Evolutionary conservation across 768 basidiomycete genomes (phyloP), one percentile per base, ranked within the genome.

Genomic region (Leccinum subgranulosum): DNA sequence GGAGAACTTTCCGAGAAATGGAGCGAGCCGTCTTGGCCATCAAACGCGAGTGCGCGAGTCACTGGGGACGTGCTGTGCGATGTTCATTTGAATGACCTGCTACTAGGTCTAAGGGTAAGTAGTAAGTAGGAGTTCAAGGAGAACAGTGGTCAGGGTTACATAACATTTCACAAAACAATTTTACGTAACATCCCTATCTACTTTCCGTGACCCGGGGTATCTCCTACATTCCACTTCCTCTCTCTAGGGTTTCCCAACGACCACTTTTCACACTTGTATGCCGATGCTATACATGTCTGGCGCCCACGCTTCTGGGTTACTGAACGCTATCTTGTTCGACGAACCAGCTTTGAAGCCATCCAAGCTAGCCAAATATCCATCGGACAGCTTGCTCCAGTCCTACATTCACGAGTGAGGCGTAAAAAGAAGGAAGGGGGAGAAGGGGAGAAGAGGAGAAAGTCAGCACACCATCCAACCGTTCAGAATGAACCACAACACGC

Each of bases 171-270:
- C 1, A 23, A 1, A 23, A 23, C 23, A 23, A 23, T 23, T 23
- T 23, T 23, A 23, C 23, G 23, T 23, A 23, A 23, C 23, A 23
- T 23, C 23, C 23, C 23, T 23, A 23, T 23, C 23, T 23, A 23
- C 23, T 23, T 23, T 23, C 23, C 23, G 23, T 23, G 23, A 23
- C 23, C 23, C 23, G 34, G 6, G 34, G 84, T 87, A 36, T 15
- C 34, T 36, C 34, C 34, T 36, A 36, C 7, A 33, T 12, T 33
- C 31, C 5, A 33, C 31, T 36, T 36, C 17, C 34, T 6, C 34
- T 36, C 34, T 3, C 23, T 23, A 23, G 23, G 7, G 15, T 36
- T 36, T 36, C 34, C 15, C 2, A 36, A 36, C 15, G 15, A 36
- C 34, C 15, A 19, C 10, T 17, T 45, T 17, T 45, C 43, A 45